Evolutionary conservation across 345 rosid genomes (phyloP).

Genomic region (Dipteronia sinensis): DNA sequence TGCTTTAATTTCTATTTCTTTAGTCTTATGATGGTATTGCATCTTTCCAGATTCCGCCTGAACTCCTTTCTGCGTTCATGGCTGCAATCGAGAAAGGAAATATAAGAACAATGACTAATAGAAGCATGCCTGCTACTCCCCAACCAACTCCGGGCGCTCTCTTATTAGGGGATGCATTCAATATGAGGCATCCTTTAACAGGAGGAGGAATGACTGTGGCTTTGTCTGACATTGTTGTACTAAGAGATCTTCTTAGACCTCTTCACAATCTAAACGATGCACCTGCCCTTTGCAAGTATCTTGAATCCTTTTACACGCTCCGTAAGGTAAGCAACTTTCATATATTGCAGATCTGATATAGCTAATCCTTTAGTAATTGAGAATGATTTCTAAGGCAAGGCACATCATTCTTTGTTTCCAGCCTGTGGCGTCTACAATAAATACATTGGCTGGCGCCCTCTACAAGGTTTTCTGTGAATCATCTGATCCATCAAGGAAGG

Average conservation of each 20-base stretch:
- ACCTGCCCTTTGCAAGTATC: background rate
- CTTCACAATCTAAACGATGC: background rate
- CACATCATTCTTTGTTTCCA: background rate
- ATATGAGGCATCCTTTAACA: background rate
- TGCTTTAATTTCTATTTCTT: background rate
- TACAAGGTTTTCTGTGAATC: slow-evolving; percentile 3
- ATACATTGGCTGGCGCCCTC: slow-evolving; percentile 1
- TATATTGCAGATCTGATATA: background rate
- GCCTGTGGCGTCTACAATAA: slow-evolving; percentile 1
- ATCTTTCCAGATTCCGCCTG: slow-evolving; percentile 4
- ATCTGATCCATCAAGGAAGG: background rate
- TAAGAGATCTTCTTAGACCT: background rate
- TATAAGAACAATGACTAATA: slow-evolving; percentile 3
- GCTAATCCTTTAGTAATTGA: too few species aligned
- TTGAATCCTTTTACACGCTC: slow-evolving; percentile 8
- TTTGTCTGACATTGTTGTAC: background rate
- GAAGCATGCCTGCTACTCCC: slow-evolving; percentile 13
- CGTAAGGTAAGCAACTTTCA: background rate
- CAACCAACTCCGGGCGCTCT: background rate
- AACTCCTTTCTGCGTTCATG: background rate
- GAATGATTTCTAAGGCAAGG: too few species aligned
- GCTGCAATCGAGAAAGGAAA: slow-evolving; percentile 10
- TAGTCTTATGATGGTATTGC: background rate
- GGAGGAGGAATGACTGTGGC: slow-evolving; percentile 11
- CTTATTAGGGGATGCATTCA: background rate